Base-by-base conservation (phyloP, 768 basidiomycete species). In the Boletus reticuloceps region DNA sequence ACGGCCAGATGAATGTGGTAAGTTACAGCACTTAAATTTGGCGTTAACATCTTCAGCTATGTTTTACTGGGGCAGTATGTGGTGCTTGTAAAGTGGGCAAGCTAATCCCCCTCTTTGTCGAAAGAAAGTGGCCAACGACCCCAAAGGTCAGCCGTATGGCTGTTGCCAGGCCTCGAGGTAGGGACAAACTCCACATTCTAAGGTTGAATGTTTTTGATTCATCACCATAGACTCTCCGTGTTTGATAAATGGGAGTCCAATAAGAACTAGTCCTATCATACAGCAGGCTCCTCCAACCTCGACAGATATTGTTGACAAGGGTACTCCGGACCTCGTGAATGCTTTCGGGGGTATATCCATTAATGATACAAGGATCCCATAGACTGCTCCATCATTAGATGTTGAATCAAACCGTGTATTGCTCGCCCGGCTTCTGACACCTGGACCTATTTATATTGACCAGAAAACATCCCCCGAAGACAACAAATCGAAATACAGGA, bases 31-130 rank as follows among this genome's bases (percentile, higher is more conserved):
- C 11, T 42, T 19, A 17, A 9, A 47, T 27, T 22, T 19, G 22
- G n/a, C 10, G 17, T 9, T 27, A 13, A 36, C 46, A 46, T 19
- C 19, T 16, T 20, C 27, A 45, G 16, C 20, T 31, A 37, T 43
- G 4, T 29, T 31, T 52, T 20, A 4, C 22, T 19, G 39, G 41
- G 25, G 22, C 50, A 90, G 89, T 82, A 3, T 91, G 89, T 58
- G 86, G 86, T 16, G 77, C 73, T 1, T 91, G 89, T 63, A 82
- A 78, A 64, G 74, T 70, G 43, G 88, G 88, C 8, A 77, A 69
- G 50, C 77, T 90, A 10, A 61, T 79, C 12, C 82, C 88, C 12
- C 72, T 83, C 20, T 89, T 89, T 66, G 62, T 66, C 19, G 72
- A 76, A 42, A 74, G 70, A 40, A 61, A 68, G 5, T 8, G 29